A percentile compares a stretch with the other conserved stretches of the same genome.
These are phyloP conservation scores for Vitis hybrid DNA, from an alignment of 177 flowering plant species.

Conservation along the genomic window DNA sequence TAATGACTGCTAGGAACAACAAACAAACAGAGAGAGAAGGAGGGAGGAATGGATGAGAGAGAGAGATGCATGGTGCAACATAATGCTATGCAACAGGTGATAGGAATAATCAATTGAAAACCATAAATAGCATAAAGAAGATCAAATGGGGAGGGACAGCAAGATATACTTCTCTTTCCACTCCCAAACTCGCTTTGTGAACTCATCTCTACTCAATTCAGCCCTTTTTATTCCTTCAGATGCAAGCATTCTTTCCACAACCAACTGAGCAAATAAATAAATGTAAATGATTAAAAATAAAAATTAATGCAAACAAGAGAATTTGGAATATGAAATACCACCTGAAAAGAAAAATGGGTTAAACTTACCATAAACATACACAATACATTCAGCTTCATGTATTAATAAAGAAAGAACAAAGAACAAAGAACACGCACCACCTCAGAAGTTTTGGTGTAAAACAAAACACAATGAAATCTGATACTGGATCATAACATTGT, in stretches of 20 bases:
- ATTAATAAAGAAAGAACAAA: not conserved
- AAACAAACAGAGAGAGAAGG: too few species aligned
- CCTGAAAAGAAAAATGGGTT: not conserved
- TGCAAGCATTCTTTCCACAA: constrained; percentile 92
- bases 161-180: constrained; percentile 88
- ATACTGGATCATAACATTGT: not conserved
- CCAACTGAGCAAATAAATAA: constrained; percentile 52
- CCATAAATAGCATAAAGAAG: not conserved
- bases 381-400: not conserved
- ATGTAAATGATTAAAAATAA: too few species aligned
- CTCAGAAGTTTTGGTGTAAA: not conserved
- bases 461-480: not conserved
- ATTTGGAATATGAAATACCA: too few species aligned
- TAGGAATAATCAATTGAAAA: not conserved
- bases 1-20: too few species aligned
- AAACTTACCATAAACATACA: not conserved
- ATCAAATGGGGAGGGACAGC: constrained; percentile 7
- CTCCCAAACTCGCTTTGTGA: constrained; percentile 83
- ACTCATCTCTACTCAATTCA: constrained; percentile 84
- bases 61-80: too few species aligned
- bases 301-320: too few species aligned
- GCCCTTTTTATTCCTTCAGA: constrained; percentile 84
- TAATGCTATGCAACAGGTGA: not conserved
- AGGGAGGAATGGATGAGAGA: too few species aligned
- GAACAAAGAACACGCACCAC: not conserved